Evolutionary conservation across 768 basidiomycete genomes (phyloP), one percentile per base, ranked within the genome.

Genomic region (Amanita exitialis): DNA sequence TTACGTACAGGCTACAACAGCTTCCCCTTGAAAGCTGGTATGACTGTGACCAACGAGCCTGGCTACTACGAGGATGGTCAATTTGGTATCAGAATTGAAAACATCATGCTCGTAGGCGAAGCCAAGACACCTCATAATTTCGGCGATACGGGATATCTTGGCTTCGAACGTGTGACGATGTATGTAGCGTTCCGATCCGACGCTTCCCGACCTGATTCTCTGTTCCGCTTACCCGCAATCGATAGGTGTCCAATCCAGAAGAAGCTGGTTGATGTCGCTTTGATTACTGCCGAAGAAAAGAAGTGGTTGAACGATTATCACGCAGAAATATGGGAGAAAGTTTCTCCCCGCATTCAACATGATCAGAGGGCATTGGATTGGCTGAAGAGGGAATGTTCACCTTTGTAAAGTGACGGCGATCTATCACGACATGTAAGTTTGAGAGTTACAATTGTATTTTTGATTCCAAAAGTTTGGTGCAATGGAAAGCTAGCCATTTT

Each of bases 51-150:
- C 0, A 96, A 97, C 59, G 93, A 95, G 57, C 93, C 93, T 1
- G 92, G 93, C 7, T 95, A 86, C 64, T 96, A 96, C 62, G 82
- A 80, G 6, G 93, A 97, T 58, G 95, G 93, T 1, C 70, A 75
- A 41, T 98, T 84, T 59, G 95, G 94, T 2, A 91, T 98, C 58
- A 83, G 96, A 3, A 90, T 95, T 58, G 95, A 99, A 68, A 92
- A 80, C 64, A 76, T 97, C 38, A 80, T 93, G 18, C 70, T 95
- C 16, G 86, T 95, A 3, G 74, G 77, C 44, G 76, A 82, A 39
- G 83, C 67, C 8, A 64, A 83, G 48, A 91, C 90, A 0, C 78
- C 72, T 6, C 78, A 81, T 49, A 77, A 90, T 61, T 98, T 94
- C 62, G 91, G 89, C 1, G 79, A 80, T 16, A 86, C 86, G 56